phyloP scores from a whole-genome alignment of 129 eudicot genomes.

The Deinandra increscens region DNA sequence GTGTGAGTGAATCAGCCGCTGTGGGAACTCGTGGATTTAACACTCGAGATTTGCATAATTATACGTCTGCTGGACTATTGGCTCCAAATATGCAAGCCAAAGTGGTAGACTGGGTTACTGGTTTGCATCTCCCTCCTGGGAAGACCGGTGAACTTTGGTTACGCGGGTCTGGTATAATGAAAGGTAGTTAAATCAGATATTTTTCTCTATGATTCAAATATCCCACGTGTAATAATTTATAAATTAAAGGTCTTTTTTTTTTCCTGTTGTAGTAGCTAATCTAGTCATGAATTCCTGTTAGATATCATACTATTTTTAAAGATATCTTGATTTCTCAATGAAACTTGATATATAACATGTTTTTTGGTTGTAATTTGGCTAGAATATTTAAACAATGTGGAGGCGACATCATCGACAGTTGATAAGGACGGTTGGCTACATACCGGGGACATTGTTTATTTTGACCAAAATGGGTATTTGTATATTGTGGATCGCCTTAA shows the following conservation, averaged over 20 bases:
- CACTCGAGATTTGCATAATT: constrained; percentile 32
- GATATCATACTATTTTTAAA: not conserved
- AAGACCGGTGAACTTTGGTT: constrained; percentile 82
- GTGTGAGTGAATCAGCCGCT: constrained; percentile 71
- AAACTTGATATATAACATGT: constrained; percentile 5
- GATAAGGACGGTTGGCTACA: constrained; percentile 86
- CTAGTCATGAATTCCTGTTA: not conserved
- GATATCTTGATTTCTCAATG: not conserved
- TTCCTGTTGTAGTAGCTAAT: not conserved
- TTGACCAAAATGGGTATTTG: constrained; percentile 77
- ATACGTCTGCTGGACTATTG: constrained; percentile 69
- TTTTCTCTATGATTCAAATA: not conserved
- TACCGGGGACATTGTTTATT: constrained; percentile 86
- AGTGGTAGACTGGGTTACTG: constrained; percentile 74
- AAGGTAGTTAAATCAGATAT: constrained; percentile 47
- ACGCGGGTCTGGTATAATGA: constrained; percentile 70
- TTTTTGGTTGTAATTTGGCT: not conserved
- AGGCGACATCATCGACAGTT: constrained; percentile 61
- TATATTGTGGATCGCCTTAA: constrained; percentile 74
- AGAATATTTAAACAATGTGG: constrained; percentile 78
- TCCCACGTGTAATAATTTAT: not conserved
- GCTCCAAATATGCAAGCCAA: constrained; percentile 83
- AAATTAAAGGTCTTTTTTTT: not conserved
- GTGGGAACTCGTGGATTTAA: constrained; percentile 66
- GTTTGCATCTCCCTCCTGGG: constrained; percentile 66